These are phyloP conservation scores for Protomyces gravidus DNA, from an alignment of 1,139 yeast genomes.

Conservation along the genomic window DNA sequence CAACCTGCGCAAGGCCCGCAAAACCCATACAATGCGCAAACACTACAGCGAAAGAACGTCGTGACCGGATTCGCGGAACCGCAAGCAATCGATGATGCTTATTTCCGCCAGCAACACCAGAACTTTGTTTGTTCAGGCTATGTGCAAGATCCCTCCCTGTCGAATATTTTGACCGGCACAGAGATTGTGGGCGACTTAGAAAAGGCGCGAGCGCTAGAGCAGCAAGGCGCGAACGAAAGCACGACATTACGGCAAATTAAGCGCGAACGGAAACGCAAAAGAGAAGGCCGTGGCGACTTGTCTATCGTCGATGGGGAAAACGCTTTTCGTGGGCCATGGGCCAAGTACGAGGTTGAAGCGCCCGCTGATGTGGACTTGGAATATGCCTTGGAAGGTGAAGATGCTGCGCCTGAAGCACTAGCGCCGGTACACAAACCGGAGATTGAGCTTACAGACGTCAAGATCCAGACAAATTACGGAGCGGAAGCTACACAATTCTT, in stretches of 20 bases:
- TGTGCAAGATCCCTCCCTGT: constrained; percentile 38
- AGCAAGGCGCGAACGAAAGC: constrained; percentile 35
- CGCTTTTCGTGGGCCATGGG: constrained; percentile 60
- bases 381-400: constrained; percentile 33
- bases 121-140: constrained; percentile 40
- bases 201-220: constrained; percentile 32
- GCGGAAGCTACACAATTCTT: constrained; percentile 50
- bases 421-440: constrained; percentile 32
- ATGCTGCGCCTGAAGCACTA: constrained; percentile 35
- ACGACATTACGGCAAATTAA: constrained; percentile 34
- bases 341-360: constrained; percentile 42
- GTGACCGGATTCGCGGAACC: constrained; percentile 41
- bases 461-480: constrained; percentile 30
- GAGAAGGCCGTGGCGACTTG: constrained; percentile 45
- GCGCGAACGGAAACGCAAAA: constrained; percentile 37
- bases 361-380: constrained; percentile 30
- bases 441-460: constrained; percentile 27
- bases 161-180: constrained; percentile 1
- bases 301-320: constrained; percentile 44
- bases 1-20: constrained; percentile 35
- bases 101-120: constrained; percentile 46
- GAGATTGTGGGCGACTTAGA: constrained; percentile 12
- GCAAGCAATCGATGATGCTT: constrained; percentile 44
- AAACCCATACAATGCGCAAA: constrained; percentile 32
- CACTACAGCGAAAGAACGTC: constrained; percentile 35